Percentiles rank a stretch among this genome's conserved stretches.
phyloP scores from a whole-genome alignment of 495 filamentous ascomycete genomes.

The Aspergillus sclerotiicarbonarius region DNA sequence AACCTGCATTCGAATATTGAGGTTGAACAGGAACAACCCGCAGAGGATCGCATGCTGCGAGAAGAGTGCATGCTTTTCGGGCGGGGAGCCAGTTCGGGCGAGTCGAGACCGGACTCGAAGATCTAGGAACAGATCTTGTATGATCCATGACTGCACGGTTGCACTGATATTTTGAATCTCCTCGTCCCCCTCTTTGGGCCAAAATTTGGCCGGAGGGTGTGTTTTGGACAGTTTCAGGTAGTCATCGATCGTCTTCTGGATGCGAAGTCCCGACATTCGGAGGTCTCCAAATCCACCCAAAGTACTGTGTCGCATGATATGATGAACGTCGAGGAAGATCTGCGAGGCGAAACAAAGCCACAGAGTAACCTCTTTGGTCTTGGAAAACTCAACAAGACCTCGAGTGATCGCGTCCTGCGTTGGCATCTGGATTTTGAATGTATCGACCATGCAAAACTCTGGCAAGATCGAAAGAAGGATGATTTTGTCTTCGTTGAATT shows the following conservation, averaged over 20 bases:
- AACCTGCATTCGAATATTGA: constrained; percentile 27
- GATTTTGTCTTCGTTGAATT: constrained; percentile 33
- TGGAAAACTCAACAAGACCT: constrained; percentile 27
- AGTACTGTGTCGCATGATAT: constrained; percentile 26
- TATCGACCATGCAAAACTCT: constrained; percentile 30
- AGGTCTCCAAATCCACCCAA: constrained; percentile 29
- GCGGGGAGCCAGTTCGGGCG: constrained; percentile 5
- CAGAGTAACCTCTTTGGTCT: constrained; percentile 24
- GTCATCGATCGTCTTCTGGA: constrained; percentile 28
- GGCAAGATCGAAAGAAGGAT: constrained; percentile 29
- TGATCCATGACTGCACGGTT: constrained; percentile 25
- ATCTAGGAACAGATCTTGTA: constrained; percentile 23
- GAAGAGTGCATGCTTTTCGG: constrained; percentile 30
- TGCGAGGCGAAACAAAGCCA: constrained; percentile 35
- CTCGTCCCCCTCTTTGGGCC: constrained; percentile 29
- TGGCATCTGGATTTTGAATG: constrained; percentile 23
- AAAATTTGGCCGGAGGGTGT: constrained; percentile 25
- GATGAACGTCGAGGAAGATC: constrained; percentile 35
- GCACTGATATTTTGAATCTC: constrained; percentile 19
- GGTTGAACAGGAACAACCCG: constrained; percentile 26
- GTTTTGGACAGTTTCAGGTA: constrained; percentile 24
- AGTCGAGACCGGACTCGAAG: constrained; percentile 13
- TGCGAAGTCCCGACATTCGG: constrained; percentile 29
- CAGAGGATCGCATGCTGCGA: constrained; percentile 30
- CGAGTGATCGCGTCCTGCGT: constrained; percentile 27